Evolutionary conservation across 116 monocot genomes (phyloP).

Genomic region (Dioscorea cayenensis): DNA sequence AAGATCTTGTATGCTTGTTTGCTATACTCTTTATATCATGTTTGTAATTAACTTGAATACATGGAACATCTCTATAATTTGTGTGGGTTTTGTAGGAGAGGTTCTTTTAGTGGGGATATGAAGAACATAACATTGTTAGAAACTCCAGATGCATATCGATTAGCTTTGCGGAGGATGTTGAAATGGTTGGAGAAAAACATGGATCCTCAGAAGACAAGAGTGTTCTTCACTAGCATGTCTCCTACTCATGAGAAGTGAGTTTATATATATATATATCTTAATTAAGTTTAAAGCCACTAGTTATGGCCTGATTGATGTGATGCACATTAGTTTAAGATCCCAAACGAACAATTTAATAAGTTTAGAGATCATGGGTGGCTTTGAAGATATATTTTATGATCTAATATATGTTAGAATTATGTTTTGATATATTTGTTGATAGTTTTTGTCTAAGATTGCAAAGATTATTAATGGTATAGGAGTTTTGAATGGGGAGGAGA

Average conservation of each 20-base stretch:
- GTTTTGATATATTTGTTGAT: too few species aligned
- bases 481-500: constrained; percentile 57
- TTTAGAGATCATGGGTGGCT: too few species aligned
- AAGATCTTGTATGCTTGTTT: constrained; percentile 35
- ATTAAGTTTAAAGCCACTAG: too few species aligned
- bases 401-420: too few species aligned
- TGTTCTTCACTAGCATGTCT: constrained; percentile 71
- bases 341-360: too few species aligned
- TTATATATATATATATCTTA: neutral
- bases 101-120: constrained; percentile 24
- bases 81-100: constrained; percentile 21
- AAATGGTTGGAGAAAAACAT: constrained; percentile 60
- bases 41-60: neutral
- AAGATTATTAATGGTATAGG: constrained; percentile 13
- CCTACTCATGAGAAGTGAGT: constrained; percentile 49
- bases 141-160: constrained; percentile 38
- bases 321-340: too few species aligned
- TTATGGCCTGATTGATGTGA: too few species aligned
- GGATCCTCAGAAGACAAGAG: constrained; percentile 36
- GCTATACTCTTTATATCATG: too few species aligned
- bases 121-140: constrained; percentile 39
- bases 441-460: too few species aligned
- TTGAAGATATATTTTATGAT: too few species aligned
- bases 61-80: neutral
- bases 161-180: constrained; percentile 45